Evolutionary conservation across 176 grass and related monocot species (phyloP).

Genomic region (Eragrostis curvula): DNA sequence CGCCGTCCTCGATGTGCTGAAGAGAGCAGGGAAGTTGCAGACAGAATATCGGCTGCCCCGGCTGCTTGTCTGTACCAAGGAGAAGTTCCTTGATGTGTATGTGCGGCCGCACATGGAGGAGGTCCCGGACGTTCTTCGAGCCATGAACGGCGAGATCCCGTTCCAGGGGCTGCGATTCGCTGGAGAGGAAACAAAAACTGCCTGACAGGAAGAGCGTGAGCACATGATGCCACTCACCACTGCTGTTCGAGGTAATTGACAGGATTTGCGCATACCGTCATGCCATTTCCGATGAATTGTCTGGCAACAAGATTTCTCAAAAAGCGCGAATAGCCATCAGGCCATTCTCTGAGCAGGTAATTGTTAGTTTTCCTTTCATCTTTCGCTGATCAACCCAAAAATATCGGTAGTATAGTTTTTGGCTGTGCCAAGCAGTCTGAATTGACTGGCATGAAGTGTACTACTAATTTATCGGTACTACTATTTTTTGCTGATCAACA

Average conservation of each 20-base stretch:
- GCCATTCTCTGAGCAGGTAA: neutral
- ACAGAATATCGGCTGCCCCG: neutral
- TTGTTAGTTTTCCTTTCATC: neutral
- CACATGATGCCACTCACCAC: neutral
- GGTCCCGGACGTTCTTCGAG: slow-evolving; percentile 8
- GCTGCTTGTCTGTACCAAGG: neutral
- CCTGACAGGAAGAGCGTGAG: slow-evolving; percentile 15
- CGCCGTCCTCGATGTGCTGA: slow-evolving; percentile 37
- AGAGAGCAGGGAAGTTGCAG: slow-evolving; percentile 19
- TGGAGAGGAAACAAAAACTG: neutral
- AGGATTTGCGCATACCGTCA: neutral
- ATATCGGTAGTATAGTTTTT: too few relatives aligned
- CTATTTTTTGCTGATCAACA: too few relatives aligned
- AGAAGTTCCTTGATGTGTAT: slow-evolving; percentile 4
- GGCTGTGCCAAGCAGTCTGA: neutral
- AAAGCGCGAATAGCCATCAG: neutral
- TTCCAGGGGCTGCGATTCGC: slow-evolving; percentile 28
- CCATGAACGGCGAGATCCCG: slow-evolving; percentile 40
- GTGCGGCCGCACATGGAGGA: slow-evolving; percentile 5
- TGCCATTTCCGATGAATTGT: slow-evolving; percentile 12
- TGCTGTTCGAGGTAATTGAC: neutral
- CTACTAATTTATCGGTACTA: too few relatives aligned
- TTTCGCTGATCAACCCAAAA: too few relatives aligned
- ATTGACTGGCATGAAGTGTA: too few relatives aligned
- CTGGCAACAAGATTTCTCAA: neutral